Evolutionary conservation across 257 asterid genomes (phyloP).

Genomic region (Salvia splendens): DNA sequence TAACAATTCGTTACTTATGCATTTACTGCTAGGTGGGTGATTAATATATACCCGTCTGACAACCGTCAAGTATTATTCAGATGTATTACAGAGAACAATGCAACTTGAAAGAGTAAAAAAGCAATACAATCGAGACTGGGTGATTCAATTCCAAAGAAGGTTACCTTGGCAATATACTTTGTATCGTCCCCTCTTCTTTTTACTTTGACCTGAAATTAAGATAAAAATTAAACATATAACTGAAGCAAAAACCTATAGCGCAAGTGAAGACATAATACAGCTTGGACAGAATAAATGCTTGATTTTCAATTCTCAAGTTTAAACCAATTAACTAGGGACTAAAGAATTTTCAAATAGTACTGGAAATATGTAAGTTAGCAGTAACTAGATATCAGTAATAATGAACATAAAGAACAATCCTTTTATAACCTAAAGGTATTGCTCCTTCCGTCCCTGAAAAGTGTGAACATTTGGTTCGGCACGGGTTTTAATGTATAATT

Average conservation of each 20-base stretch:
- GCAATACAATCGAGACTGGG: background rate
- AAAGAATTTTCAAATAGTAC: background rate
- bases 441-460: too few relatives aligned
- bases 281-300: constrained; percentile 19
- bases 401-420: background rate
- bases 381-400: background rate
- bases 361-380: background rate
- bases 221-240: constrained; percentile 26
- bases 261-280: constrained; percentile 12
- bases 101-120: constrained; percentile 10
- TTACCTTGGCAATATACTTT: constrained; percentile 89
- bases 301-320: constrained; percentile 16
- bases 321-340: background rate
- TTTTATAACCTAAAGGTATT: constrained; percentile 1
- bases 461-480: too few relatives aligned
- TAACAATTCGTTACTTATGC: constrained; percentile 21
- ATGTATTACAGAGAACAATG: background rate
- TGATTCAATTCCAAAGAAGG: constrained; percentile 25
- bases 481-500: too few relatives aligned
- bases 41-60: constrained; percentile 9
- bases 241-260: constrained; percentile 27
- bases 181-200: constrained; percentile 90
- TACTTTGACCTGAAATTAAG: constrained; percentile 74
- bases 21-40: constrained; percentile 10
- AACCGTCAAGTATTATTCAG: background rate